phyloP scores from a whole-genome alignment of 2,329 filamentous ascomycete genomes.

The Dendryphion nanum region DNA sequence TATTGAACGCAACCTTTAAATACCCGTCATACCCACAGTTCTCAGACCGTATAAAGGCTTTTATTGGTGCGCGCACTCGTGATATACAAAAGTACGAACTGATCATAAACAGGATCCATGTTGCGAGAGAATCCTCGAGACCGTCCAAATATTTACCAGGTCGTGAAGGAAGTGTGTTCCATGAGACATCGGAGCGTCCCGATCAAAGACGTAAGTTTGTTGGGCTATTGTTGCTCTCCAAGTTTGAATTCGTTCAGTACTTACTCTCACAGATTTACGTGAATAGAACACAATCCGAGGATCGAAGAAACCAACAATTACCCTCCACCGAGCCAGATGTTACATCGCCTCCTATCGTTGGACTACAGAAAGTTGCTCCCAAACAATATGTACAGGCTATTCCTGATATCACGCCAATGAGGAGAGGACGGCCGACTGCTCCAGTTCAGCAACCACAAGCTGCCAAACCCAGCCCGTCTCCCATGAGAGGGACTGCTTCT shows the following conservation, averaged over 20 bases:
- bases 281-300: conserved; percentile 62
- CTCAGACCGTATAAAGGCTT: conserved; percentile 81
- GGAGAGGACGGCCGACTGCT: conserved; percentile 72
- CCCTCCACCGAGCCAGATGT: conserved; percentile 55
- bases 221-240: background rate
- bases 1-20: conserved; percentile 91
- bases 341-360: conserved; percentile 63
- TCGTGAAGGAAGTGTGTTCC: conserved; percentile 78
- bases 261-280: conserved; percentile 48
- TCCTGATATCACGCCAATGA: conserved; percentile 91
- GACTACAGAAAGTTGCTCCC: conserved; percentile 78
- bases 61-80: conserved; percentile 70
- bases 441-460: conserved; percentile 44
- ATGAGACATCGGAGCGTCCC: conserved; percentile 88
- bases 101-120: conserved; percentile 70
- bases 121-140: conserved; percentile 75
- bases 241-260: conserved; percentile 2
- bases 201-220: conserved; percentile 72
- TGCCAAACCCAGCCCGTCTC: conserved; percentile 64
- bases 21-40: conserved; percentile 87
- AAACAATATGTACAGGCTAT: conserved; percentile 69
- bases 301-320: conserved; percentile 59
- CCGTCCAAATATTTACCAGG: conserved; percentile 92
- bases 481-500: conserved; percentile 64
- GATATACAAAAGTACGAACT: conserved; percentile 7